These are phyloP conservation scores for Mortierella sp. DNA, from an alignment of 371 early-diverging fungal genomes.

Conservation along the genomic window DNA sequence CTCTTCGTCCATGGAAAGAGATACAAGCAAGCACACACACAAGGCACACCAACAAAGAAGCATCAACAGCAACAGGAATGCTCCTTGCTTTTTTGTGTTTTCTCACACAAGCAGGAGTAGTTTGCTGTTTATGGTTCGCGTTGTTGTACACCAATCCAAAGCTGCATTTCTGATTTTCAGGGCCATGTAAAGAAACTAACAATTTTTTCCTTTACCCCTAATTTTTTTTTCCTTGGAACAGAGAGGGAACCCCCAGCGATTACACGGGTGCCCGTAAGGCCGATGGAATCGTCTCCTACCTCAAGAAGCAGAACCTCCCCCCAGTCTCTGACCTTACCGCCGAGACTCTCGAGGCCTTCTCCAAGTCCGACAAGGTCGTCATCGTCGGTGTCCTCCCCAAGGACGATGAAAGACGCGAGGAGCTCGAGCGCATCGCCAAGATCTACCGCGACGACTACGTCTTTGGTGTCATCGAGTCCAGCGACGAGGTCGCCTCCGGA, in stretches of 20 bases:
- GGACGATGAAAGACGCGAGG: conserved; percentile 72
- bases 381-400: conserved; percentile 84
- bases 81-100: neutral
- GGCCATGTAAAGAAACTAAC: neutral
- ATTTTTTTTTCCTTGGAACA: conserved; percentile 6
- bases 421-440: conserved; percentile 78
- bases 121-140: neutral
- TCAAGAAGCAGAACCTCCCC: conserved; percentile 91
- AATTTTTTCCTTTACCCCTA: neutral
- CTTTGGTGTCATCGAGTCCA: conserved; percentile 82
- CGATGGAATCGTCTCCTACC: conserved; percentile 87
- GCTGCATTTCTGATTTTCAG: neutral
- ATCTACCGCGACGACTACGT: conserved; percentile 83
- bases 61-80: neutral
- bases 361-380: conserved; percentile 87
- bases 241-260: conserved; percentile 74
- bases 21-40: neutral
- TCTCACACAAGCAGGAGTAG: conserved; percentile 13
- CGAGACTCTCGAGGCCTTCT: conserved; percentile 80
- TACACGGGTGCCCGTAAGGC: conserved; percentile 91
- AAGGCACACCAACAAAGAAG: neutral
- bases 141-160: conserved; percentile 4
- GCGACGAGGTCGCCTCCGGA: conserved; percentile 63
- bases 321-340: conserved; percentile 77
- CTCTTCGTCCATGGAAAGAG: neutral